A percentile compares a stretch with the other conserved stretches of the same genome.
Conservation (phyloP, 345 rosid species). For the Citrus maxima region DNA sequence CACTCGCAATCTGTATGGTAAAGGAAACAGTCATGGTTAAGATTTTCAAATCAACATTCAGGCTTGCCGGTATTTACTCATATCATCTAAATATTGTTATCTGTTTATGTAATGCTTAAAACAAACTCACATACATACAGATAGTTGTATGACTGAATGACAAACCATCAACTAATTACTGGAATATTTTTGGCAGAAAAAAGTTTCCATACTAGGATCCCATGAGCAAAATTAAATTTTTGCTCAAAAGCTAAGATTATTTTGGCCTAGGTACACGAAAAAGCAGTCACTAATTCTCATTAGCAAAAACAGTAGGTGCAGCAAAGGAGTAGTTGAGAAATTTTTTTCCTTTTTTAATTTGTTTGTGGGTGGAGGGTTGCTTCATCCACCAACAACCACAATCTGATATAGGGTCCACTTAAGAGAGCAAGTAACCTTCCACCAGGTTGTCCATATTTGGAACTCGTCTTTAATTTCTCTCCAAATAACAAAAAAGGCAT, state of each 20-base stretch:
- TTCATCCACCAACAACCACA: background rate
- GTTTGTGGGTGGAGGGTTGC: background rate
- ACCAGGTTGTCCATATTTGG: no score
- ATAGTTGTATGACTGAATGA: background rate
- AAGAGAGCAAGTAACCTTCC: background rate
- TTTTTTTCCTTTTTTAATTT: background rate
- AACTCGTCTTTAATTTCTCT: background rate
- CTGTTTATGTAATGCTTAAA: background rate
- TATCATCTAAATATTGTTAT: background rate
- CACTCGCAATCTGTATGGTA: constrained; percentile 74
- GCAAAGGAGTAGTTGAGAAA: background rate
- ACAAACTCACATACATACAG: background rate
- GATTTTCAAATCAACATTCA: background rate
- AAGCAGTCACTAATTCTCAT: background rate
- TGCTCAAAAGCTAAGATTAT: background rate
- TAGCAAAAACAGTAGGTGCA: background rate
- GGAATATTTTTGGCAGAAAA: background rate
- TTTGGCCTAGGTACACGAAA: background rate
- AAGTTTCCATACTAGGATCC: background rate
- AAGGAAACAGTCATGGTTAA: constrained; percentile 1
- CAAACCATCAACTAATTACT: background rate
- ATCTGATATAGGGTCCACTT: background rate
- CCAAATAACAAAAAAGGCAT: background rate
- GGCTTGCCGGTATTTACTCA: background rate
- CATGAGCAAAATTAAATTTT: background rate